These are phyloP conservation scores for Aspergillus sp. DNA, from an alignment of 2,329 filamentous ascomycete species.

Conservation along the genomic window DNA sequence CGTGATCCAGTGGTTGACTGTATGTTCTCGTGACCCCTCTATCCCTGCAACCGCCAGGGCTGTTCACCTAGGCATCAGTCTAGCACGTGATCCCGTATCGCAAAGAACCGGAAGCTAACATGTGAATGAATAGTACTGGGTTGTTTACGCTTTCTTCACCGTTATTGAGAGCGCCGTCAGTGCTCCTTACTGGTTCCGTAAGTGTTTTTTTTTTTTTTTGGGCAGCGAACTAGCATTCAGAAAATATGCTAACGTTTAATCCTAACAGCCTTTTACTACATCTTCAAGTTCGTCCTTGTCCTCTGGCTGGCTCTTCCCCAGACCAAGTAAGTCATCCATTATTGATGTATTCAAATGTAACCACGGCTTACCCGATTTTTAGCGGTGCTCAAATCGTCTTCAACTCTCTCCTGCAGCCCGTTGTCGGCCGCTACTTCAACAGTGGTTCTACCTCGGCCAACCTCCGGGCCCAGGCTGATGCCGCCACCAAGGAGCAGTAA, in stretches of 20 bases:
- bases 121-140: slow-evolving; percentile 59
- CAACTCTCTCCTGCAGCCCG: slow-evolving; percentile 89
- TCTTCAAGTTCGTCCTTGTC: slow-evolving; percentile 97
- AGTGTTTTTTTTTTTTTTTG: slow-evolving; percentile 19
- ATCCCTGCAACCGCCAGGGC: slow-evolving; percentile 8
- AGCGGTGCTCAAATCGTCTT: slow-evolving; percentile 96
- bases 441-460: slow-evolving; percentile 75
- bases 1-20: slow-evolving; percentile 58
- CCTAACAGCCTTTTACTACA: slow-evolving; percentile 82
- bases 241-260: slow-evolving; percentile 22
- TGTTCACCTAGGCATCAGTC: slow-evolving; percentile 6
- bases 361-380: slow-evolving; percentile 14
- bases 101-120: slow-evolving; percentile 10
- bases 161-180: slow-evolving; percentile 66
- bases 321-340: slow-evolving; percentile 68
- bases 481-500: slow-evolving; percentile 61
- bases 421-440: slow-evolving; percentile 89
- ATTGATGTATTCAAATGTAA: neutral
- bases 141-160: slow-evolving; percentile 65
- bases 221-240: neutral
- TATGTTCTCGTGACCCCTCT: slow-evolving; percentile 35
- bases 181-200: slow-evolving; percentile 69
- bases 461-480: slow-evolving; percentile 84
- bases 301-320: slow-evolving; percentile 97
- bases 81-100: slow-evolving; percentile 26